phyloP scores from a whole-genome alignment of 805 yeast species.

The Candida berthetii region DNA sequence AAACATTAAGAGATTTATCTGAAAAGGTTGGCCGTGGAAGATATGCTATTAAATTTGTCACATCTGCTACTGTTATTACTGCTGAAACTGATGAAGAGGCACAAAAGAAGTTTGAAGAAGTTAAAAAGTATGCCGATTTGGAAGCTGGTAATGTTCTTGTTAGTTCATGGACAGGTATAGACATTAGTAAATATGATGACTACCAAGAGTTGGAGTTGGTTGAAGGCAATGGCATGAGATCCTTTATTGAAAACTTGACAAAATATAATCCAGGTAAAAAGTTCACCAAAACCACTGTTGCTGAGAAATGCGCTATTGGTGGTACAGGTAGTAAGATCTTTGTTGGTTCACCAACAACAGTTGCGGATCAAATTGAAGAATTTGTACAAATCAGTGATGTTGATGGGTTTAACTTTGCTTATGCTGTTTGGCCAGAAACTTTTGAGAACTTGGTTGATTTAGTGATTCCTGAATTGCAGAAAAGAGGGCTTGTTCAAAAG shows the following conservation, averaged over 20 bases:
- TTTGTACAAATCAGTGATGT: constrained; percentile 34
- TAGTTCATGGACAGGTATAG: constrained; percentile 36
- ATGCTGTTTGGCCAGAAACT: constrained; percentile 31
- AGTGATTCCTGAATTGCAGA: constrained; percentile 30
- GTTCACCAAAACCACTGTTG: constrained; percentile 15
- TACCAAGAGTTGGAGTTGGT: constrained; percentile 26
- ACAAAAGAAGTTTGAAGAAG: constrained; percentile 23
- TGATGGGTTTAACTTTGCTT: constrained; percentile 37
- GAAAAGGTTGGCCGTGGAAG: constrained; percentile 26
- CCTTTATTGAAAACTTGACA: constrained; percentile 23
- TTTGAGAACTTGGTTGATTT: constrained; percentile 33
- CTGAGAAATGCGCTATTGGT: constrained; percentile 18
- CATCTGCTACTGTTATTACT: constrained; percentile 26
- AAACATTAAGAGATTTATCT: constrained; percentile 21
- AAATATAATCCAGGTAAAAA: constrained; percentile 18
- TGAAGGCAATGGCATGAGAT: constrained; percentile 21
- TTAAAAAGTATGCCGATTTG: constrained; percentile 22
- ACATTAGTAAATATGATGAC: constrained; percentile 24
- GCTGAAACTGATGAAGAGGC: constrained; percentile 34
- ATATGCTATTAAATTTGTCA: constrained; percentile 27
- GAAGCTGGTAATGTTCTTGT: constrained; percentile 35
- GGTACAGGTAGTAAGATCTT: constrained; percentile 21
- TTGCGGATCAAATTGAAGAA: constrained; percentile 32
- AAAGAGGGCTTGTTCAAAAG: constrained; percentile 24
- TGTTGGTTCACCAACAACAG: constrained; percentile 29